Evolutionary conservation across 139 green algal genomes (phyloP).

Genomic region (Chlorella ohadii): DNA sequence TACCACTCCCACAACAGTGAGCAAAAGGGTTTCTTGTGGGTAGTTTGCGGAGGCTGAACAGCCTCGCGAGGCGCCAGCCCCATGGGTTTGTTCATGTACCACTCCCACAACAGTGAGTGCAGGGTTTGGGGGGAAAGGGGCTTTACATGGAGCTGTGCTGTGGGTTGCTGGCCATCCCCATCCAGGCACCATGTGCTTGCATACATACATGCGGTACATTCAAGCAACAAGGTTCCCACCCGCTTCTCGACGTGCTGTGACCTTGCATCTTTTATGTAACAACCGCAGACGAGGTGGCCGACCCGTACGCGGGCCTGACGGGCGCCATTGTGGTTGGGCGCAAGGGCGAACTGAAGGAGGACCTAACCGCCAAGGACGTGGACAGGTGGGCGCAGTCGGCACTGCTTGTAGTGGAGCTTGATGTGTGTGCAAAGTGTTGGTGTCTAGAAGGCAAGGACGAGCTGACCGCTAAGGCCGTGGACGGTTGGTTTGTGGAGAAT

Average conservation of each 20-base stretch:
- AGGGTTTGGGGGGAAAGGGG: too few species aligned
- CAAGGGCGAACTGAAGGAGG: slow-evolving; percentile 13
- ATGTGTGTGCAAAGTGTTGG: not conserved
- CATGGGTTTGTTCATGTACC: slow-evolving; percentile 84
- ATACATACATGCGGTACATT: too few species aligned
- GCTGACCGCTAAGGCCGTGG: not conserved
- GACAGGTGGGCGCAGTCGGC: slow-evolving; percentile 35
- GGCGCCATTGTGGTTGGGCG: slow-evolving; percentile 68
- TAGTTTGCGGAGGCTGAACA: too few species aligned
- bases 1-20: slow-evolving; percentile 62
- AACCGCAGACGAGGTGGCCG: slow-evolving; percentile 30
- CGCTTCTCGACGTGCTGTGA: too few species aligned
- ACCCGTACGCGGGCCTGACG: slow-evolving; percentile 71
- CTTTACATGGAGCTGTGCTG: too few species aligned
- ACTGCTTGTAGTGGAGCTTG: not conserved
- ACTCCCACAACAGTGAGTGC: slow-evolving; percentile 59
- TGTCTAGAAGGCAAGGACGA: not conserved
- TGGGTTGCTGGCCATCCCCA: too few species aligned
- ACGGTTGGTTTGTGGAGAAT: too few species aligned
- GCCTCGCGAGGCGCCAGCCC: too few species aligned
- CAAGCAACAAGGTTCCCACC: too few species aligned
- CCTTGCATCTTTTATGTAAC: too few species aligned
- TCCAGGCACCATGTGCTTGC: too few species aligned
- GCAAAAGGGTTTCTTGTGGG: not conserved
- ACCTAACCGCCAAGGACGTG: slow-evolving; percentile 45